Evolutionary conservation across 108 stramenopile species (phyloP).

Genomic region (Hondaea fermentalgiana): DNA sequence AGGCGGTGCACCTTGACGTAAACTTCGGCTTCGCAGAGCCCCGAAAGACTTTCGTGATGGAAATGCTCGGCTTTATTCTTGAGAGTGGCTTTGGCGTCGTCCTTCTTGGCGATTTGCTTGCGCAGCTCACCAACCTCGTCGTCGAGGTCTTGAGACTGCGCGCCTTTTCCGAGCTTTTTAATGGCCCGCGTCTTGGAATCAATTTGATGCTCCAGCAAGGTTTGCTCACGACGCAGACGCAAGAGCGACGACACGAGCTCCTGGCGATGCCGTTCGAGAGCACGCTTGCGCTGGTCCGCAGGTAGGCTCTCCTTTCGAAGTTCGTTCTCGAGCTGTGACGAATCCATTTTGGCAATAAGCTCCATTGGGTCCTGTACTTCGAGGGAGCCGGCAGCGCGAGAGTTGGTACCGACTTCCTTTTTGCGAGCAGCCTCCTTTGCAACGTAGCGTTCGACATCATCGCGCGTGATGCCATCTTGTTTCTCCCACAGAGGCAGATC

Average conservation of each 20-base stretch:
- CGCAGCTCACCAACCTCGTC: not conserved
- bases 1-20: not conserved
- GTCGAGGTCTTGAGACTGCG: not conserved
- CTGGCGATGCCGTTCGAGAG: not conserved
- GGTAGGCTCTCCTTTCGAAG: not conserved
- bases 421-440: not conserved
- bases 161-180: not conserved
- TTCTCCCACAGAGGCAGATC: slow-evolving; percentile 7
- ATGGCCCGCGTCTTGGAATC: not conserved
- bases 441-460: not conserved
- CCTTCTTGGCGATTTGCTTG: not conserved
- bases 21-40: not conserved
- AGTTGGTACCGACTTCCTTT: not conserved
- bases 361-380: not conserved
- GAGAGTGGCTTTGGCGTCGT: not conserved
- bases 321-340: not conserved
- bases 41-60: not conserved
- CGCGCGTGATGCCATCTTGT: not conserved
- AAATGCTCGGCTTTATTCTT: not conserved
- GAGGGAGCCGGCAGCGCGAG: not conserved
- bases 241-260: not conserved
- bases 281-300: not conserved
- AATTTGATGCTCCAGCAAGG: not conserved
- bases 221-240: not conserved
- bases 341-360: not conserved